Percentiles rank a stretch among this genome's conserved stretches.
phyloP scores from a whole-genome alignment of 1,139 yeast species.

The Saccharomyces hybrid region DNA sequence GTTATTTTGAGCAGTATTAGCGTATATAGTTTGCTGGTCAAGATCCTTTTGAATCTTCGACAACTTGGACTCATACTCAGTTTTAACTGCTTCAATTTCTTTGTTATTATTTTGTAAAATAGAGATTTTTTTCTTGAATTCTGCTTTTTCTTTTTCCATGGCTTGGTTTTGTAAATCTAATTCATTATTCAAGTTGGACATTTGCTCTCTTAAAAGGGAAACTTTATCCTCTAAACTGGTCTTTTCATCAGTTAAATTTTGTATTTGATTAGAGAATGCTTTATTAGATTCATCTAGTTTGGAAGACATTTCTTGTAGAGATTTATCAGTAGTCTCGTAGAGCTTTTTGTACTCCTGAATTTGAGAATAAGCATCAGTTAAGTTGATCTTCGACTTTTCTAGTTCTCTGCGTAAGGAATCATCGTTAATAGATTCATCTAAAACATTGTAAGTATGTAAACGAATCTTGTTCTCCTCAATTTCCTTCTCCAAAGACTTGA shows the following conservation, averaged over 20 bases:
- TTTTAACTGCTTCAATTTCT: slow-evolving; percentile 31
- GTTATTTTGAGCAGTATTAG: slow-evolving; percentile 46
- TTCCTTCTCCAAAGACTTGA: slow-evolving; percentile 33
- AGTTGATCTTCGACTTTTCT: slow-evolving; percentile 38
- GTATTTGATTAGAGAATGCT: slow-evolving; percentile 33
- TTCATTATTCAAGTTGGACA: slow-evolving; percentile 31
- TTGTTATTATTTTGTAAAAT: slow-evolving; percentile 16
- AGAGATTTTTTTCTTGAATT: slow-evolving; percentile 17
- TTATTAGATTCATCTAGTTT: slow-evolving; percentile 39
- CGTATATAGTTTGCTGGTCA: slow-evolving; percentile 43
- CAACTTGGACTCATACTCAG: slow-evolving; percentile 36
- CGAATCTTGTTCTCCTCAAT: slow-evolving; percentile 36
- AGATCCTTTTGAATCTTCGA: slow-evolving; percentile 40
- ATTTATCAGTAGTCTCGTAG: slow-evolving; percentile 44
- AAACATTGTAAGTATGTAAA: slow-evolving; percentile 22
- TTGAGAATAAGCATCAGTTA: slow-evolving; percentile 43
- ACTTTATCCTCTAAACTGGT: slow-evolving; percentile 34
- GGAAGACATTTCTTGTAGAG: slow-evolving; percentile 37
- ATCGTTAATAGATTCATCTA: slow-evolving; percentile 21
- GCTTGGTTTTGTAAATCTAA: slow-evolving; percentile 13
- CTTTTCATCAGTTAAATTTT: slow-evolving; percentile 31
- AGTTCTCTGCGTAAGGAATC: slow-evolving; percentile 35
- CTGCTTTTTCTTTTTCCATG: slow-evolving; percentile 21
- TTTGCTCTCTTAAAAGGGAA: slow-evolving; percentile 33
- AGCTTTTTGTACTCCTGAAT: slow-evolving; percentile 45